phyloP scores from a whole-genome alignment of 2,329 filamentous ascomycete species.

The Fonsecaea multimorphosa region DNA sequence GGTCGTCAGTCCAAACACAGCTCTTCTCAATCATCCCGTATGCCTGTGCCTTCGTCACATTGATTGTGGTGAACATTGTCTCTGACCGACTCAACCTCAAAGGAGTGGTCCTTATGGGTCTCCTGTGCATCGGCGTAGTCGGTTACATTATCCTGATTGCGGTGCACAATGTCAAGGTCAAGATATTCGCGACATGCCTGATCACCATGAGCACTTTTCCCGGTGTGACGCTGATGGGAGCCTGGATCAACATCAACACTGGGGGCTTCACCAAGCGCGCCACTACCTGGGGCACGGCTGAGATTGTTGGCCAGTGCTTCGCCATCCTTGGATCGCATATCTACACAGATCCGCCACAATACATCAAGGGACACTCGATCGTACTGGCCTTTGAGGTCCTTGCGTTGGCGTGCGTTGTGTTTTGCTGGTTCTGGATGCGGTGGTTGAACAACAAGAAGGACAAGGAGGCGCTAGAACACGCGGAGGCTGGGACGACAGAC shows the following conservation, averaged over 20 bases:
- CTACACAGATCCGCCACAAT: slow-evolving; percentile 24
- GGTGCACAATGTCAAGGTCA: slow-evolving; percentile 6
- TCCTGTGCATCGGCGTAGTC: neutral
- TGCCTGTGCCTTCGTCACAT: slow-evolving; percentile 21
- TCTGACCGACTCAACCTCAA: slow-evolving; percentile 24
- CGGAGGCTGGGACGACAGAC: neutral
- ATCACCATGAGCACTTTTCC: slow-evolving; percentile 20
- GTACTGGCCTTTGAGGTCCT: slow-evolving; percentile 14
- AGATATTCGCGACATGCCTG: slow-evolving; percentile 21
- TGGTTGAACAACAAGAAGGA: slow-evolving; percentile 3
- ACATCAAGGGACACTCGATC: slow-evolving; percentile 25
- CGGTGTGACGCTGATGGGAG: neutral
- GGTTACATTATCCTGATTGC: slow-evolving; percentile 11
- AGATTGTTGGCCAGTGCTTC: slow-evolving; percentile 20
- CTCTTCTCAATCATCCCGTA: slow-evolving; percentile 30
- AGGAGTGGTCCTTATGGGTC: slow-evolving; percentile 15
- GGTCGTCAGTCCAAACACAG: slow-evolving; percentile 22
- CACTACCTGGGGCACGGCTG: slow-evolving; percentile 16
- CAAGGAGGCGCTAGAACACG: neutral
- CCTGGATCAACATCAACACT: slow-evolving; percentile 24
- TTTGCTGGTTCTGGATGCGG: slow-evolving; percentile 6
- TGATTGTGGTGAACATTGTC: slow-evolving; percentile 5
- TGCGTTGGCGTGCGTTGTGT: neutral
- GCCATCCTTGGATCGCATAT: slow-evolving; percentile 23
- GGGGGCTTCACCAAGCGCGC: slow-evolving; percentile 27